A percentile compares a stretch with the other conserved stretches of the same genome.
phyloP scores from a whole-genome alignment of 2,329 filamentous ascomycete genomes.

The Alternaria sp. region DNA sequence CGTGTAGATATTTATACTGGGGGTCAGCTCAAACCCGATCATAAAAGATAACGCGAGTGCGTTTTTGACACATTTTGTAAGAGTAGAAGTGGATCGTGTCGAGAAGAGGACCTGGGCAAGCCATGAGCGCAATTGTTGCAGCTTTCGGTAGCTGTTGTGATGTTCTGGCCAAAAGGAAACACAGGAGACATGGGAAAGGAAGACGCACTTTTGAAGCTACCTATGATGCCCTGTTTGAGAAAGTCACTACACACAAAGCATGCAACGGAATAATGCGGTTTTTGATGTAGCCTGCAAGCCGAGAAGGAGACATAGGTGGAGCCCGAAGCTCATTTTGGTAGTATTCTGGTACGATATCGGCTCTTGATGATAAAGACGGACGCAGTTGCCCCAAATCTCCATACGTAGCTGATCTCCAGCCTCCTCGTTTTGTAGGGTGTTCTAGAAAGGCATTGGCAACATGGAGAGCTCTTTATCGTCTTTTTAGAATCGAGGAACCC shows the following conservation, averaged over 20 bases:
- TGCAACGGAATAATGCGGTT: not conserved
- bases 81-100: not conserved
- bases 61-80: not conserved
- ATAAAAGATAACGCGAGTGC: no score
- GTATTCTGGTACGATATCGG: not conserved
- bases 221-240: rapidly evolving
- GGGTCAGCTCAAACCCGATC: no score
- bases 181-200: no score
- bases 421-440: not conserved
- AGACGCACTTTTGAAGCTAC: not conserved
- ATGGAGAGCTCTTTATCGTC: not conserved
- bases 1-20: no score
- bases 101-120: not conserved
- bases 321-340: no score
- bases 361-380: not conserved
- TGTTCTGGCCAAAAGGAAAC: no score
- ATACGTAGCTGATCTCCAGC: not conserved
- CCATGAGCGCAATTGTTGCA: not conserved
- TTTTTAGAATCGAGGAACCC: not conserved
- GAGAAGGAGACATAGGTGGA: not conserved
- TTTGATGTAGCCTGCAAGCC: not conserved
- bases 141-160: rapidly evolving
- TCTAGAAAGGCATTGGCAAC: not conserved
- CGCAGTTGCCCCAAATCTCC: not conserved
- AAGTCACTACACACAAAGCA: not conserved